A percentile compares a stretch with the other conserved stretches of the same genome.
Conservation (phyloP, 139 green algal species). For the Diplosphaera chodatii region DNA sequence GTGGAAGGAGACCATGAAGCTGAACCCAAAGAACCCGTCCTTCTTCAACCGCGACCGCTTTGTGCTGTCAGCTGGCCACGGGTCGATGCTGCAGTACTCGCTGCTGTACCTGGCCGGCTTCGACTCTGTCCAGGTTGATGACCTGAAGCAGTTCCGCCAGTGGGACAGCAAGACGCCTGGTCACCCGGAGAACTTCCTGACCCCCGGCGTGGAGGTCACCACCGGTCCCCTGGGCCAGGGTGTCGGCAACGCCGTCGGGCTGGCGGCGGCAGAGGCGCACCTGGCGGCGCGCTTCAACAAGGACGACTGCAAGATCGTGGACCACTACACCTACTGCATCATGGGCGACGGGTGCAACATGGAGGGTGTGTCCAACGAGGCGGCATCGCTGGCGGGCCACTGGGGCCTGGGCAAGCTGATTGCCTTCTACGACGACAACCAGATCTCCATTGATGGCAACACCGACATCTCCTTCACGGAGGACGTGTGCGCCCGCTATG, state of each 20-base stretch:
- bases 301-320: conserved; percentile 76
- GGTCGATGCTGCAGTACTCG: conserved; percentile 98
- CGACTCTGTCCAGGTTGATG: conserved; percentile 80
- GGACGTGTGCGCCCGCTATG: conserved; percentile 89
- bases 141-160: conserved; percentile 97
- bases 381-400: conserved; percentile 92
- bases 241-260: conserved; percentile 92
- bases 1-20: conserved; percentile 91
- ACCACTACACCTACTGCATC: conserved; percentile 99
- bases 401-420: conserved; percentile 99
- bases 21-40: conserved; percentile 91
- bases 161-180: conserved; percentile 88
- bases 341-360: conserved; percentile 98
- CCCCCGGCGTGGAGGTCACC: conserved; percentile 92
- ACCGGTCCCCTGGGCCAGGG: conserved; percentile 95
- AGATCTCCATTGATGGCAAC: conserved; percentile 98
- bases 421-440: conserved; percentile 98
- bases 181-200: conserved; percentile 98
- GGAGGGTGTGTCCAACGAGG: conserved; percentile 98
- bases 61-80: conserved; percentile 97
- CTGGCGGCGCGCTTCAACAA: conserved; percentile 99
- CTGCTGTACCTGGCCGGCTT: conserved; percentile 95
- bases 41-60: conserved; percentile 98
- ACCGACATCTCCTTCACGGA: conserved; percentile 99
- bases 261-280: conserved; percentile 90